Evolutionary conservation across 208 protist genomes (phyloP).

Genomic region (Trypanosomatidae sp.): DNA sequence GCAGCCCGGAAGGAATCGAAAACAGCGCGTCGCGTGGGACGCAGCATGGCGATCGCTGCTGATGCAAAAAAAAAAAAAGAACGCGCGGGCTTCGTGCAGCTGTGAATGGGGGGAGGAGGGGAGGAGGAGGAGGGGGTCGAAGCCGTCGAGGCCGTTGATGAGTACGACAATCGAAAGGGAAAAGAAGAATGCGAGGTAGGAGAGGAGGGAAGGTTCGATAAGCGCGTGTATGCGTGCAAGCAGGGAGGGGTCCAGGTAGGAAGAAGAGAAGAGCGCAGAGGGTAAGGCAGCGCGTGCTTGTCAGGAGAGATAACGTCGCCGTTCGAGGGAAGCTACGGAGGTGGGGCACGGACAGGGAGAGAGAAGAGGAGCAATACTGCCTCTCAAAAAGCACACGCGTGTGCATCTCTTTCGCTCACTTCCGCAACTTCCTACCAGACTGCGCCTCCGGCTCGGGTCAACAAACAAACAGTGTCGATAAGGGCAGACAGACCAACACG

Average conservation of each 20-base stretch:
- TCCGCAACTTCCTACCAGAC: neutral
- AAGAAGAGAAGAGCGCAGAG: neutral
- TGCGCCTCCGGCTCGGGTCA: neutral
- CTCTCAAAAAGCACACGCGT: neutral
- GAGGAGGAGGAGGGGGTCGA: neutral
- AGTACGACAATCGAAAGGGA: neutral
- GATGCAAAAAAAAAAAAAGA: neutral
- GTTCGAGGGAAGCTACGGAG: neutral
- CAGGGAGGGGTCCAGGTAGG: neutral
- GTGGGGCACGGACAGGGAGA: neutral
- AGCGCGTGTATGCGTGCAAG: neutral
- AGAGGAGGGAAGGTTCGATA: neutral
- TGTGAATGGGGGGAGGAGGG: neutral
- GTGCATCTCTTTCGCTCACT: neutral
- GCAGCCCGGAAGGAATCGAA: slow-evolving; percentile 65
- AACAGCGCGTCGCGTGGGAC: slow-evolving; percentile 10
- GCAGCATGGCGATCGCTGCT: slow-evolving; percentile 5
- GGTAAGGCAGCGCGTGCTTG: neutral
- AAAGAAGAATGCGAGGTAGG: neutral
- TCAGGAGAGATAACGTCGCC: neutral
- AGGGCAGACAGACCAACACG: neutral
- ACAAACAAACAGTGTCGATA: neutral
- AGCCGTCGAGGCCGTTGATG: neutral
- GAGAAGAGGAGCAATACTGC: neutral
- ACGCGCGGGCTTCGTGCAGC: neutral